These are phyloP conservation scores for Calonectria crousiana DNA, from an alignment of 2,329 filamentous ascomycete species.

Conservation along the genomic window DNA sequence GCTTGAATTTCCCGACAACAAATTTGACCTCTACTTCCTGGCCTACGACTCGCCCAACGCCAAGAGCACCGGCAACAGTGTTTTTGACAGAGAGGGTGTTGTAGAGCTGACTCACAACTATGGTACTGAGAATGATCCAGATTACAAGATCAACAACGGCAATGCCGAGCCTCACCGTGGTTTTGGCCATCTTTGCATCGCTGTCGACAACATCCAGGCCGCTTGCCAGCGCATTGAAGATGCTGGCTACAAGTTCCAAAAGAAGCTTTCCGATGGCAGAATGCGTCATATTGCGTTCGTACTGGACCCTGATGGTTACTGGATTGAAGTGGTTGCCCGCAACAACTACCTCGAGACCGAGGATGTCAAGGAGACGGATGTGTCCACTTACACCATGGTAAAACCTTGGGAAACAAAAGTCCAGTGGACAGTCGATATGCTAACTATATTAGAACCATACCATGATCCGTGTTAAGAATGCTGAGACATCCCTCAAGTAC, in stretches of 20 bases:
- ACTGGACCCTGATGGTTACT: slow-evolving; percentile 88
- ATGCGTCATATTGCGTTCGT: slow-evolving; percentile 93
- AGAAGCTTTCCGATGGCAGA: slow-evolving; percentile 89
- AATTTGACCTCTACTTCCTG: slow-evolving; percentile 96
- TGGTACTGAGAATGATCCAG: slow-evolving; percentile 87
- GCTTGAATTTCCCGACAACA: slow-evolving; percentile 84
- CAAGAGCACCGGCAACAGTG: slow-evolving; percentile 76
- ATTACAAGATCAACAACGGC: slow-evolving; percentile 86
- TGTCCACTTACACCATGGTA: slow-evolving; percentile 79
- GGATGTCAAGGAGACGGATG: slow-evolving; percentile 77
- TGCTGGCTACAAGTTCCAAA: slow-evolving; percentile 93
- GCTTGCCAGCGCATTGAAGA: slow-evolving; percentile 92
- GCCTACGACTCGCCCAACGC: slow-evolving; percentile 85
- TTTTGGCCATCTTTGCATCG: slow-evolving; percentile 89
- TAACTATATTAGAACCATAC: slow-evolving; percentile 76
- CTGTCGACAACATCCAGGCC: slow-evolving; percentile 86
- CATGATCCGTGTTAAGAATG: slow-evolving; percentile 94
- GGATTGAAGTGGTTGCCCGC: slow-evolving; percentile 86
- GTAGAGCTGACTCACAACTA: slow-evolving; percentile 89
- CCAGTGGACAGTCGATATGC: background rate
- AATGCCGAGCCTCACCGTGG: slow-evolving; percentile 89
- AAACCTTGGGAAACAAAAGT: slow-evolving; percentile 14
- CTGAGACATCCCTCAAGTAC: slow-evolving; percentile 79
- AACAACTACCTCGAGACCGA: slow-evolving; percentile 80
- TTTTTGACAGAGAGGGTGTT: slow-evolving; percentile 87